These are phyloP conservation scores for Hemerocallis citrina DNA, from an alignment of 106 monocot species.

Conservation along the genomic window DNA sequence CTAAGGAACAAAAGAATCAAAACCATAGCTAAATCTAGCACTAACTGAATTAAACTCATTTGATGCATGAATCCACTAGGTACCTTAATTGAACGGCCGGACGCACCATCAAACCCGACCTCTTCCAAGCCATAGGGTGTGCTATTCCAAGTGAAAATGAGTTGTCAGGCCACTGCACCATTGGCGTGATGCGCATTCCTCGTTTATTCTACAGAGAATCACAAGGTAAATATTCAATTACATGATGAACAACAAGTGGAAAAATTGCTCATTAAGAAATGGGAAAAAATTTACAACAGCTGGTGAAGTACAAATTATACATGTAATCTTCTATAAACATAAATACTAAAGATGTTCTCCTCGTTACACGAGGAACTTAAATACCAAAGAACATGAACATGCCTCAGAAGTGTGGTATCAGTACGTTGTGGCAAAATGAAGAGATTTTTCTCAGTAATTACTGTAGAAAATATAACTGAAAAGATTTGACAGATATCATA, in stretches of 20 bases:
- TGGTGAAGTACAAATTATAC: neutral
- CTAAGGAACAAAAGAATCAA: too few species aligned
- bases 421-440: neutral
- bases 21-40: neutral
- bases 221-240: conserved; percentile 1
- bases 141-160: conserved; percentile 80
- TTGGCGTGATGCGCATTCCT: conserved; percentile 77
- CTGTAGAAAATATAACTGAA: neutral
- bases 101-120: conserved; percentile 70
- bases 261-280: too few species aligned
- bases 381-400: neutral
- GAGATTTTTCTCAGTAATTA: neutral
- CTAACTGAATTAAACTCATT: neutral
- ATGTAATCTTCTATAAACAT: neutral
- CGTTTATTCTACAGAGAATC: conserved; percentile 58
- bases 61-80: neutral
- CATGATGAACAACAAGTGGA: neutral
- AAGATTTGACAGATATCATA: neutral
- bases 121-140: conserved; percentile 73
- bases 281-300: neutral
- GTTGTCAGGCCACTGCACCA: conserved; percentile 92
- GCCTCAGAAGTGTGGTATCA: neutral
- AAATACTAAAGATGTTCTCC: neutral
- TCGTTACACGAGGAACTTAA: neutral
- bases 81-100: conserved; percentile 81